Conservation (phyloP, 192 early-diverging fungal genomes). For the Irineochytrium annulatum region DNA sequence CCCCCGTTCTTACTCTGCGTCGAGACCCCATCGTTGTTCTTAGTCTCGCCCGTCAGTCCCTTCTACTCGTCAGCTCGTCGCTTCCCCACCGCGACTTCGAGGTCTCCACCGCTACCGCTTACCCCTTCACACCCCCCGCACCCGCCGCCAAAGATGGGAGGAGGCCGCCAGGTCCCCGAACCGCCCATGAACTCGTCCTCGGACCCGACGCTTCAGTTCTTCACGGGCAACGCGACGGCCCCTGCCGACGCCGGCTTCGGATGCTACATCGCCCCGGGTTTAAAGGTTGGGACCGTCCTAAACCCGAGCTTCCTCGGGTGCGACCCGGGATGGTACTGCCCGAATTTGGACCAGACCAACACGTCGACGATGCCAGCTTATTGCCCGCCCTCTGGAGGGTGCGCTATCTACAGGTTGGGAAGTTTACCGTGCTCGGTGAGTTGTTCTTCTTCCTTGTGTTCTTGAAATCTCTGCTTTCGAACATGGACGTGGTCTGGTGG, state of each 20-base stretch:
- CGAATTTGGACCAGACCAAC: conserved; percentile 19
- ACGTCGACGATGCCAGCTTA: conserved; percentile 17
- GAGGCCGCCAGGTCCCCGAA: conserved; percentile 12
- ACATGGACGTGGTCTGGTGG: neutral
- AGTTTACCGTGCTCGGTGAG: conserved; percentile 24
- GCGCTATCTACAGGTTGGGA: conserved; percentile 15
- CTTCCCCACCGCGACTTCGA: too few species aligned
- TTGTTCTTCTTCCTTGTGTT: neutral
- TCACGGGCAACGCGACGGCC: conserved; percentile 3
- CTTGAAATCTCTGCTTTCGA: neutral
- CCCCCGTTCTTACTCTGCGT: too few species aligned
- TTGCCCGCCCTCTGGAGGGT: conserved; percentile 30
- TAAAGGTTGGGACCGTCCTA: conserved; percentile 17
- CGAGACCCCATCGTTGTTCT: too few species aligned
- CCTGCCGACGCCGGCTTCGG: conserved; percentile 20
- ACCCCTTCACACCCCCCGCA: neutral
- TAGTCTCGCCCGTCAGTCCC: too few species aligned
- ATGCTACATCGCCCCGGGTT: conserved; percentile 25
- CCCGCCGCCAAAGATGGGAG: conserved; percentile 14
- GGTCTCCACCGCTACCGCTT: neutral
- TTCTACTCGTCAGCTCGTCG: too few species aligned
- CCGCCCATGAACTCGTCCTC: conserved; percentile 19
- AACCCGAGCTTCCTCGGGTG: too few species aligned
- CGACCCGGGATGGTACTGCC: conserved; percentile 30
- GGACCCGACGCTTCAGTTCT: conserved; percentile 27